phyloP scores from a whole-genome alignment of 139 green algal genomes.

The Micractinium conductrix region DNA sequence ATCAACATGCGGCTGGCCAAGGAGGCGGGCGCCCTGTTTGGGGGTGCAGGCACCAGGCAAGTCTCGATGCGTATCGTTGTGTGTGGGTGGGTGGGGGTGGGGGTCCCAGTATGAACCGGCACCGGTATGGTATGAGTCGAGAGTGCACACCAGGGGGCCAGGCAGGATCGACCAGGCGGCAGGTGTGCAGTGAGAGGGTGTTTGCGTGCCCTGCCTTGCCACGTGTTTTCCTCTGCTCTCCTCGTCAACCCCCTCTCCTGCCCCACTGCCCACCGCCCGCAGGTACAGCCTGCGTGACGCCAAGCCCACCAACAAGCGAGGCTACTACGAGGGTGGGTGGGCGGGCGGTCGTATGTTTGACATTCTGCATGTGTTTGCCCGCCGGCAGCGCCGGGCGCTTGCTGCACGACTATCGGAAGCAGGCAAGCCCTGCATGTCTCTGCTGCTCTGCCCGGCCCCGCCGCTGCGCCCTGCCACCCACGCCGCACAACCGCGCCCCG shows the following conservation, averaged over 20 bases:
- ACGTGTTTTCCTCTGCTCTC: too few relatives aligned
- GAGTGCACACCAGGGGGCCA: not conserved
- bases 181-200: not conserved
- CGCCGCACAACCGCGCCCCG: not conserved
- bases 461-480: not conserved
- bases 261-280: not conserved
- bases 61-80: not conserved
- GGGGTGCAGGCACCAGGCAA: not conserved
- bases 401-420: not conserved
- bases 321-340: conserved; percentile 18
- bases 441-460: too few relatives aligned
- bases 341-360: not conserved
- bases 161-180: not conserved
- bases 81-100: not conserved
- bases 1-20: conserved; percentile 26
- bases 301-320: conserved; percentile 17
- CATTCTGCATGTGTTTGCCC: not conserved
- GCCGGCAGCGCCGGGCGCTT: not conserved
- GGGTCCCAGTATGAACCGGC: not conserved
- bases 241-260: not conserved
- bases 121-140: not conserved
- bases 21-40: not conserved
- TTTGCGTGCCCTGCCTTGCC: too few relatives aligned
- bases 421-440: not conserved
- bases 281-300: conserved; percentile 23